These are phyloP conservation scores for Irpex sp. DNA, from an alignment of 1,284 basidiomycete species.

Conservation along the genomic window DNA sequence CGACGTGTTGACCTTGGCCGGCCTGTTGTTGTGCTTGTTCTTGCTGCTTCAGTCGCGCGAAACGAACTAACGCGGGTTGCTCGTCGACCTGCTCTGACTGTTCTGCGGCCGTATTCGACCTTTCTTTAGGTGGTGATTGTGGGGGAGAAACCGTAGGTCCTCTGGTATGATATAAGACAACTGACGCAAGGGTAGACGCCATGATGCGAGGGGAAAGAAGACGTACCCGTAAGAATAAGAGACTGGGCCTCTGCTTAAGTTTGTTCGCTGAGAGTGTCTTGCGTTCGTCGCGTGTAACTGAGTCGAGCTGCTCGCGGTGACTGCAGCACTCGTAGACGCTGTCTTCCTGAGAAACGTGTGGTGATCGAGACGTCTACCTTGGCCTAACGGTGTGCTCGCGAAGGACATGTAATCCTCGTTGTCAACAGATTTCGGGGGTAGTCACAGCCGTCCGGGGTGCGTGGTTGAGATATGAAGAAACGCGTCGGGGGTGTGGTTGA, in stretches of 20 bases:
- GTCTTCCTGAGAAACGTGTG: constrained; percentile 67
- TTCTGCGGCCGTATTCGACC: constrained; percentile 12
- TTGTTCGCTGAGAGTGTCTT: constrained; percentile 26
- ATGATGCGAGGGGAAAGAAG: constrained; percentile 1
- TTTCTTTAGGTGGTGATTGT: constrained; percentile 52
- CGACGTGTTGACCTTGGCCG: constrained; percentile 17
- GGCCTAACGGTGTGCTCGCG: constrained; percentile 72
- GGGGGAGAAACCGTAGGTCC: constrained; percentile 46
- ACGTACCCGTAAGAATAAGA: constrained; percentile 69
- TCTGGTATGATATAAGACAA: constrained; percentile 32
- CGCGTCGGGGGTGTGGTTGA: constrained; percentile 7
- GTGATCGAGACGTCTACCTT: constrained; percentile 79
- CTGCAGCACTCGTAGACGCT: constrained; percentile 22
- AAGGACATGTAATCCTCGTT: constrained; percentile 65
- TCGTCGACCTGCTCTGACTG: constrained; percentile 27
- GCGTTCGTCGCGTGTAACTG: constrained; percentile 18
- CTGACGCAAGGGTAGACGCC: constrained; percentile 9
- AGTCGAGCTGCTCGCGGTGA: constrained; percentile 4
- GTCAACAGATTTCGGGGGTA: constrained; percentile 5
- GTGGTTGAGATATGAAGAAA: constrained; percentile 2
- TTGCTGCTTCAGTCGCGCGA: constrained; percentile 49
- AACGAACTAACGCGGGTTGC: constrained; percentile 43
- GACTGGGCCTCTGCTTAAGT: constrained; percentile 38
- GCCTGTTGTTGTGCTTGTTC: constrained; percentile 34
- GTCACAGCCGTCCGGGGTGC: not conserved